These are phyloP conservation scores for Scedosporium minutisporum DNA, from an alignment of 2,329 filamentous ascomycete genomes.

Conservation along the genomic window DNA sequence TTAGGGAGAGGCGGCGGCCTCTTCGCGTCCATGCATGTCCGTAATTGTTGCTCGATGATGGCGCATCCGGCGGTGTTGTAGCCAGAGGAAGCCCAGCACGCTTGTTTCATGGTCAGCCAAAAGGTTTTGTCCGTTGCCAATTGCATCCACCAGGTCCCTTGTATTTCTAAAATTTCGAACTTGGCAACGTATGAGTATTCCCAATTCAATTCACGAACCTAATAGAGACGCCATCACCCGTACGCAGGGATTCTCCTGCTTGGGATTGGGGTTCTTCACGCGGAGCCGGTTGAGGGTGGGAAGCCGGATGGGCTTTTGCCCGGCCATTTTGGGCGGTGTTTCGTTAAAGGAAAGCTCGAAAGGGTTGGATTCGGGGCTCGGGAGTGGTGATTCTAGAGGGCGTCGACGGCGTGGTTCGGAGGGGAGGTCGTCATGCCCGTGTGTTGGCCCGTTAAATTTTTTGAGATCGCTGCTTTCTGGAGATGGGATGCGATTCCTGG, in stretches of 20 bases:
- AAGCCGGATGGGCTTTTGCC: slow-evolving; percentile 44
- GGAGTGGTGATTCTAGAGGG: not conserved
- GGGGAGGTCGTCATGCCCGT: not conserved
- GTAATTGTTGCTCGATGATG: slow-evolving; percentile 49
- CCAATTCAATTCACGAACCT: slow-evolving; percentile 26
- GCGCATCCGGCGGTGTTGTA: slow-evolving; percentile 53
- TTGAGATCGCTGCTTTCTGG: not conserved
- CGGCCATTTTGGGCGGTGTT: slow-evolving; percentile 27
- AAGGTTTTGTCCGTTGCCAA: not conserved
- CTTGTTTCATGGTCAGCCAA: slow-evolving; percentile 28
- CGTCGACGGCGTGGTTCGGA: not conserved
- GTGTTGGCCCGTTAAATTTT: not conserved
- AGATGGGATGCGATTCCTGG: not conserved
- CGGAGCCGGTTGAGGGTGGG: slow-evolving; percentile 46
- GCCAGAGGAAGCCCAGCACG: slow-evolving; percentile 76
- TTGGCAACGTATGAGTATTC: not conserved
- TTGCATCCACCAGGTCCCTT: not conserved
- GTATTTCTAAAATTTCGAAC: not conserved
- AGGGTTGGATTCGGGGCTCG: not conserved
- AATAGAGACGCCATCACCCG: slow-evolving; percentile 48
- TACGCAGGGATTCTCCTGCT: slow-evolving; percentile 42
- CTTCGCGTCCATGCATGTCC: slow-evolving; percentile 71
- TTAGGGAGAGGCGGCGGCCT: slow-evolving; percentile 37
- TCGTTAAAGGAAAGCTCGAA: not conserved
- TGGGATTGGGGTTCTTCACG: slow-evolving; percentile 42